Evolutionary conservation across 495 filamentous ascomycete species (phyloP).

Genomic region (Neurospora sp.): DNA sequence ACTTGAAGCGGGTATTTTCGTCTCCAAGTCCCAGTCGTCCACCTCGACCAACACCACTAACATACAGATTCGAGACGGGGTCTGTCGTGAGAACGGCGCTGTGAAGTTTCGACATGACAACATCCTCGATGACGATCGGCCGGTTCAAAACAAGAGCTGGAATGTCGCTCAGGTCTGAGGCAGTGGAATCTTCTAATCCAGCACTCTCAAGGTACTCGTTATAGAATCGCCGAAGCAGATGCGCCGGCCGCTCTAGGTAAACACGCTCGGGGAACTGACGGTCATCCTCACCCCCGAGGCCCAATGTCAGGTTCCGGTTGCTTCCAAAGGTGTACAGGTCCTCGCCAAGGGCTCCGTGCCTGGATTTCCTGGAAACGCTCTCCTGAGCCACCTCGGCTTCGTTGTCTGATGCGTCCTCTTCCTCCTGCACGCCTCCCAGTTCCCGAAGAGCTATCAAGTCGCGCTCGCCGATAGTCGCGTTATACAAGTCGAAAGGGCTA

Average conservation of each 20-base stretch:
- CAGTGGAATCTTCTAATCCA: slow-evolving; percentile 16
- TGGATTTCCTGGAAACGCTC: background rate
- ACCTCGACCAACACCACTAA: slow-evolving; percentile 86
- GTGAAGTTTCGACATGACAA: slow-evolving; percentile 83
- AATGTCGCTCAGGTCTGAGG: slow-evolving; percentile 38
- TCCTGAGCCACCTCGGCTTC: slow-evolving; percentile 19
- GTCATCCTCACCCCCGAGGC: slow-evolving; percentile 87
- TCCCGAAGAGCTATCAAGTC: slow-evolving; percentile 20
- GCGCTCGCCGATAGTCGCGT: slow-evolving; percentile 62
- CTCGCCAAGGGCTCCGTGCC: slow-evolving; percentile 42
- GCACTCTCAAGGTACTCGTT: slow-evolving; percentile 42
- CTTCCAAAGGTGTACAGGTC: slow-evolving; percentile 90
- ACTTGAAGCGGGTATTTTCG: slow-evolving; percentile 76
- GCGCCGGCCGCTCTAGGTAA: slow-evolving; percentile 64
- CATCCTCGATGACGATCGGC: slow-evolving; percentile 61
- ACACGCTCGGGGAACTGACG: slow-evolving; percentile 86
- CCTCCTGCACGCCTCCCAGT: slow-evolving; percentile 9
- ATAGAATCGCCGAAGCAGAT: slow-evolving; percentile 61
- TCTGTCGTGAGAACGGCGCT: slow-evolving; percentile 87
- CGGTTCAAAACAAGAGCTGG: slow-evolving; percentile 59
- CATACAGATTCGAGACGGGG: slow-evolving; percentile 80
- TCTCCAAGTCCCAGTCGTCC: slow-evolving; percentile 86
- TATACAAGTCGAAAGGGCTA: slow-evolving; percentile 87
- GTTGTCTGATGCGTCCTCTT: slow-evolving; percentile 32
- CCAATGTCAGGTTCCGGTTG: slow-evolving; percentile 87